These are phyloP conservation scores for Pisolithus tinctorius DNA, from an alignment of 768 basidiomycete species.

Conservation along the genomic window DNA sequence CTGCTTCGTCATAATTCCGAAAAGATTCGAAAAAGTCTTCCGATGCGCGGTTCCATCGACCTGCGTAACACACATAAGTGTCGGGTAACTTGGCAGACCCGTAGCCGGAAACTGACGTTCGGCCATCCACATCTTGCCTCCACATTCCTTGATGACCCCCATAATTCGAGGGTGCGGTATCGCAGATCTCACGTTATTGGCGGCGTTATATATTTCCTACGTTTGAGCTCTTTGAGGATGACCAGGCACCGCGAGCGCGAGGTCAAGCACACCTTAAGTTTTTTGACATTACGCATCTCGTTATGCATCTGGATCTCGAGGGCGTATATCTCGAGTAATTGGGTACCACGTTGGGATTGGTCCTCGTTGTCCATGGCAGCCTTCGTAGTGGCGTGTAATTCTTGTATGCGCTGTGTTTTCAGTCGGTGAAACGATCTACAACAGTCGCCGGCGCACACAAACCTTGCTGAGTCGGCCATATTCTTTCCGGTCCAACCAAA, in stretches of 20 bases:
- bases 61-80: slow-evolving; percentile 32
- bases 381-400: slow-evolving; percentile 62
- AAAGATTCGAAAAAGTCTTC: slow-evolving; percentile 99
- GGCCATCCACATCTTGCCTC: slow-evolving; percentile 99
- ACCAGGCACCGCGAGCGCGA: not conserved
- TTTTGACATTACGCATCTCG: slow-evolving; percentile 91
- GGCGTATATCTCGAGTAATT: slow-evolving; percentile 94
- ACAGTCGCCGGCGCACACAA: slow-evolving; percentile 3
- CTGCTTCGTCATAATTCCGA: slow-evolving; percentile 97
- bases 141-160: slow-evolving; percentile 98
- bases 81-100: not conserved
- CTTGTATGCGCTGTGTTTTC: slow-evolving; percentile 58
- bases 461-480: slow-evolving; percentile 80
- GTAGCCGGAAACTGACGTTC: slow-evolving; percentile 56
- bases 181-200: slow-evolving; percentile 86
- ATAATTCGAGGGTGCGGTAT: slow-evolving; percentile 98
- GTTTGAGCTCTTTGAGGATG: not conserved
- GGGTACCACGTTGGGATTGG: slow-evolving; percentile 90
- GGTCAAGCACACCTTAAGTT: slow-evolving; percentile 63
- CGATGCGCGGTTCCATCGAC: slow-evolving; percentile 94
- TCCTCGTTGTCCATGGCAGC: slow-evolving; percentile 61
- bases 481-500: slow-evolving; percentile 95
- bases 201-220: slow-evolving; percentile 96
- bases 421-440: not conserved
- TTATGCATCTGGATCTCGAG: slow-evolving; percentile 99